Evolutionary conservation across 169 alveolate species (phyloP).

Genomic region (Cyclospora cayetanensis): DNA sequence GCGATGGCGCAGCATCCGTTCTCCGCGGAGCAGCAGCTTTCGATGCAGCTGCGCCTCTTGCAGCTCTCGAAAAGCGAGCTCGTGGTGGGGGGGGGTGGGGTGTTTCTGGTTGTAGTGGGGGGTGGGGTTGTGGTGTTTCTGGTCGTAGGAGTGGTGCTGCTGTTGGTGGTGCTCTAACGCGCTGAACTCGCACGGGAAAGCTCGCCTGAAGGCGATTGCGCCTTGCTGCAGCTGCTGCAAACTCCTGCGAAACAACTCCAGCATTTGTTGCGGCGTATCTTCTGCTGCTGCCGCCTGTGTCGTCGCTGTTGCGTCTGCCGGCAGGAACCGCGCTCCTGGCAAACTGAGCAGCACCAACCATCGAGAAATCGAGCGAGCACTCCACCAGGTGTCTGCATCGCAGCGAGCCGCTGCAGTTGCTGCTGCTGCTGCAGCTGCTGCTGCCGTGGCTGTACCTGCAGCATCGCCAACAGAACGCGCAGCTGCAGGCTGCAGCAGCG

Average conservation of each 20-base stretch:
- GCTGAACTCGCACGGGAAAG: neutral
- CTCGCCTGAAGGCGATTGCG: neutral
- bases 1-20: constrained; percentile 45
- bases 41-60: constrained; percentile 24
- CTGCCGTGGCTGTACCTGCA: neutral
- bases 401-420: constrained; percentile 54
- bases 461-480: constrained; percentile 9
- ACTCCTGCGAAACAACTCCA: neutral
- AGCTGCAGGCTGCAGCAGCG: constrained; percentile 36
- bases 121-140: constrained; percentile 37
- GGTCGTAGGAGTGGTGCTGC: neutral
- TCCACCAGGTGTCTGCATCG: constrained; percentile 41
- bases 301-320: constrained; percentile 3
- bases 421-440: constrained; percentile 24
- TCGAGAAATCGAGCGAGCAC: neutral
- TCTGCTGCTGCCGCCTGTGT: constrained; percentile 38
- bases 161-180: constrained; percentile 18
- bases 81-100: no score
- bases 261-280: constrained; percentile 18
- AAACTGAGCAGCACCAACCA: constrained; percentile 26
- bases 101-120: no score
- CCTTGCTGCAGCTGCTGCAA: constrained; percentile 38
- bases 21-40: neutral
- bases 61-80: no score
- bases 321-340: neutral